These are phyloP conservation scores for Ogataea allantospora DNA, from an alignment of 805 yeast genomes.

Conservation along the genomic window DNA sequence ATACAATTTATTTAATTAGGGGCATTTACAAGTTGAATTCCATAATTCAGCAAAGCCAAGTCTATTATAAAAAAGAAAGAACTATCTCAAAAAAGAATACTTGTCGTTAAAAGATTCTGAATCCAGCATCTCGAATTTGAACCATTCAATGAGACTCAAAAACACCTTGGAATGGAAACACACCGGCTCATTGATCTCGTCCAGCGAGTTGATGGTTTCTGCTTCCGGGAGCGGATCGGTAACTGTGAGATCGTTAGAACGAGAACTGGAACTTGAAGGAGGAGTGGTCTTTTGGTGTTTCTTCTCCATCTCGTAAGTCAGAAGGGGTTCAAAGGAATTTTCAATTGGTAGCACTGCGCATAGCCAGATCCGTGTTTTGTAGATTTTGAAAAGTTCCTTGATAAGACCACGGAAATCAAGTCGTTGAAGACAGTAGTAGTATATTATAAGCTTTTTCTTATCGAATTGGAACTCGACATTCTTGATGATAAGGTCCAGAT, in stretches of 20 bases:
- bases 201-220: constrained; percentile 41
- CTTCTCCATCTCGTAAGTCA: constrained; percentile 31
- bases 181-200: constrained; percentile 37
- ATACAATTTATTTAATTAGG: neutral
- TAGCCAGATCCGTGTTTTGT: constrained; percentile 80
- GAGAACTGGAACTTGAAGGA: constrained; percentile 26
- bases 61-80: constrained; percentile 5
- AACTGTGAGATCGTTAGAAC: constrained; percentile 35
- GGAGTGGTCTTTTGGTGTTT: constrained; percentile 13
- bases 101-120: constrained; percentile 29
- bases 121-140: constrained; percentile 38
- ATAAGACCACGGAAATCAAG: constrained; percentile 73
- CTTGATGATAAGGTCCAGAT: constrained; percentile 55
- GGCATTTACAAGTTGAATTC: too few relatives aligned
- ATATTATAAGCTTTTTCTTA: constrained; percentile 71
- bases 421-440: constrained; percentile 61
- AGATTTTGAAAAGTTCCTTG: constrained; percentile 69
- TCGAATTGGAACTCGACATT: constrained; percentile 84
- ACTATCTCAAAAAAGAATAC: constrained; percentile 16
- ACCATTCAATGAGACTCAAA: constrained; percentile 43
- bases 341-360: constrained; percentile 62
- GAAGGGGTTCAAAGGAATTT: constrained; percentile 30
- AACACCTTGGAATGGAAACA: constrained; percentile 54
- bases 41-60: constrained; percentile 9
- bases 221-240: constrained; percentile 34